A percentile compares a stretch with the other conserved stretches of the same genome.
These are phyloP conservation scores for Eucalyptus grandis DNA, from an alignment of 345 rosid species.

Conservation along the genomic window DNA sequence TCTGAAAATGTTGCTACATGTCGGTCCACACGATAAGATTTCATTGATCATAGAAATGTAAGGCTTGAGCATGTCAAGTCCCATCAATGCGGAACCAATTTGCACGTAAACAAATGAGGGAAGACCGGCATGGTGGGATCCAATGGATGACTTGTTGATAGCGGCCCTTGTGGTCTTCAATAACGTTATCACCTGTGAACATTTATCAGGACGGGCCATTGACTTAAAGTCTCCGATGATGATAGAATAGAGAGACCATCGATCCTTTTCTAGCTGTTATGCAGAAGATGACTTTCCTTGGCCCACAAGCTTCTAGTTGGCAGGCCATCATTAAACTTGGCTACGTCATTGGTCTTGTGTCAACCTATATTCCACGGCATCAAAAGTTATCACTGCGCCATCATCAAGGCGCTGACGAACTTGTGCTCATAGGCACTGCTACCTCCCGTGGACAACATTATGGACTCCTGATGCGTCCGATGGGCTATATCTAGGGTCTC, in stretches of 20 bases:
- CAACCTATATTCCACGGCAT: not conserved
- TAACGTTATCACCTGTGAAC: not conserved
- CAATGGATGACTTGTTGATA: not conserved
- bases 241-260: not conserved
- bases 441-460: not conserved
- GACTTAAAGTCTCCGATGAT: not conserved
- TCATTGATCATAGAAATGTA: no score
- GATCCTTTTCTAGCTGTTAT: not conserved
- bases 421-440: not conserved
- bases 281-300: not conserved
- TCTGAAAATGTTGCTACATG: no score
- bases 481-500: no score
- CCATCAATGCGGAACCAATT: no score
- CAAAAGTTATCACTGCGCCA: not conserved
- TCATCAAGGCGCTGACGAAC: not conserved
- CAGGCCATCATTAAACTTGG: not conserved
- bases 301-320: not conserved
- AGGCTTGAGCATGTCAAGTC: no score
- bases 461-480: not conserved
- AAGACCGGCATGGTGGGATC: not conserved
- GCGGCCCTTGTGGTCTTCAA: not conserved
- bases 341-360: not conserved
- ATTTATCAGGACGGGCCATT: no score
- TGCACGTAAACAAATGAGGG: not conserved
- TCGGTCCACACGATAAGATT: no score